A percentile compares a stretch with the other conserved stretches of the same genome.
Conservation (phyloP, 768 basidiomycete genomes). For the Auricularia sp. region DNA sequence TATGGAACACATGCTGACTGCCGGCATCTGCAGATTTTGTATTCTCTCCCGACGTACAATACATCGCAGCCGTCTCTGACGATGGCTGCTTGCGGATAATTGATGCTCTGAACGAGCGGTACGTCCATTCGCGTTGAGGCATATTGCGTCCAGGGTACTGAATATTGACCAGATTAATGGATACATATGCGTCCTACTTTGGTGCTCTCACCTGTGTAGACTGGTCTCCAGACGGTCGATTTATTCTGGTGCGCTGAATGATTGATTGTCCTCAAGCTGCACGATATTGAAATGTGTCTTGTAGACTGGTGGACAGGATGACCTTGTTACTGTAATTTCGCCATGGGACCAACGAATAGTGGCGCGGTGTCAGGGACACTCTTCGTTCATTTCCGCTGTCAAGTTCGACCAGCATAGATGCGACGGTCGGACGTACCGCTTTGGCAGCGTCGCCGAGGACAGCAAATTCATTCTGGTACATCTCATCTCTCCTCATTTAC, state of each 20-base stretch:
- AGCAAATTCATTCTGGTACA: constrained; percentile 84
- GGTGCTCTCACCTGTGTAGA: constrained; percentile 81
- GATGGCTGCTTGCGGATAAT: constrained; percentile 88
- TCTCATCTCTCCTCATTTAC: constrained; percentile 6
- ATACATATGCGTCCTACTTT: constrained; percentile 92
- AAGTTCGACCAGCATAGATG: constrained; percentile 86
- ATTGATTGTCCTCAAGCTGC: constrained; percentile 1
- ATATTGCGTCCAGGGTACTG: not conserved
- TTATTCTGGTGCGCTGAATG: constrained; percentile 56
- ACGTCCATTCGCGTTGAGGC: constrained; percentile 17
- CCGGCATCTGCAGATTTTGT: constrained; percentile 54
- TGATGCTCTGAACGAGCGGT: constrained; percentile 82
- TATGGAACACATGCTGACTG: not conserved
- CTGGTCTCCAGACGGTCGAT: constrained; percentile 94
- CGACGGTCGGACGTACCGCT: constrained; percentile 84
- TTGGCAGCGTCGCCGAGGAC: constrained; percentile 94
- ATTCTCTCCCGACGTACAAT: constrained; percentile 88
- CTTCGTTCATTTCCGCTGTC: constrained; percentile 82
- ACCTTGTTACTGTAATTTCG: constrained; percentile 87
- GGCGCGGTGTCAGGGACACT: constrained; percentile 94
- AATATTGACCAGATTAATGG: constrained; percentile 54
- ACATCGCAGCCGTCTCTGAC: constrained; percentile 82
- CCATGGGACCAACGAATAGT: constrained; percentile 91
- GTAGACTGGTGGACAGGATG: constrained; percentile 94
- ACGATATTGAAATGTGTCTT: constrained; percentile 2